Evolutionary conservation across 2,329 filamentous ascomycete species (phyloP).

Genomic region (Aureobasidium uvarum): DNA sequence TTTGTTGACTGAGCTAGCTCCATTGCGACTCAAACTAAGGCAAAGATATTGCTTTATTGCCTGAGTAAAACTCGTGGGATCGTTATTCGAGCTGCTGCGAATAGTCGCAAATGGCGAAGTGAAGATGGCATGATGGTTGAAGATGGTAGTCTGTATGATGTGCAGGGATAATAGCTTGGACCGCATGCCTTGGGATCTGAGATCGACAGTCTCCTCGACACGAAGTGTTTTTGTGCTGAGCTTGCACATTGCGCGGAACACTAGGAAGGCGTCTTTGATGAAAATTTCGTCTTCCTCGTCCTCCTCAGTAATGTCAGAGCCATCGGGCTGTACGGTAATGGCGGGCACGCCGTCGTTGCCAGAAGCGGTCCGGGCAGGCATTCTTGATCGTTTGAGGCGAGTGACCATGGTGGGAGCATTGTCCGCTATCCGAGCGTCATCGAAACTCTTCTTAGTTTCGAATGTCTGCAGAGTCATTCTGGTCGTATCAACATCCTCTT

Average conservation of each 20-base stretch:
- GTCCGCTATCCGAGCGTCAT: conserved; percentile 64
- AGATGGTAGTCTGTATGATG: conserved; percentile 89
- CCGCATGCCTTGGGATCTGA: conserved; percentile 93
- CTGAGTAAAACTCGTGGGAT: conserved; percentile 86
- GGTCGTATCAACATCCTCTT: conserved; percentile 49
- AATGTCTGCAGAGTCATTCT: conserved; percentile 68
- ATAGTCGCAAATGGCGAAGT: conserved; percentile 90
- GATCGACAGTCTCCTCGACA: conserved; percentile 86
- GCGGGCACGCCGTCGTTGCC: conserved; percentile 39
- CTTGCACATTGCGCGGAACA: conserved; percentile 97
- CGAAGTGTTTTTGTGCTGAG: conserved; percentile 88
- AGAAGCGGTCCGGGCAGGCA: conserved; percentile 46
- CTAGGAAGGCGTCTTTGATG: conserved; percentile 92
- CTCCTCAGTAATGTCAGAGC: conserved; percentile 58
- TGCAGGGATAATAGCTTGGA: conserved; percentile 95
- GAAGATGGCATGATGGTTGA: conserved; percentile 90
- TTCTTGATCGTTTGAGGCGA: conserved; percentile 52
- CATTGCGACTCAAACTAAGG: conserved; percentile 90
- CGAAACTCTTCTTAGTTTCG: conserved; percentile 64
- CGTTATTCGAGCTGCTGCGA: conserved; percentile 82
- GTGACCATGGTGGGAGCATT: conserved; percentile 67
- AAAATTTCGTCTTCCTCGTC: conserved; percentile 90
- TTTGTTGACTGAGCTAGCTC: conserved; percentile 83
- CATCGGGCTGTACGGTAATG: conserved; percentile 38
- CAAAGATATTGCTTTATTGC: conserved; percentile 97